A percentile compares a stretch with the other conserved stretches of the same genome.
phyloP scores from a whole-genome alignment of 352 stramenopile genomes.

The Pythium aquatile region DNA sequence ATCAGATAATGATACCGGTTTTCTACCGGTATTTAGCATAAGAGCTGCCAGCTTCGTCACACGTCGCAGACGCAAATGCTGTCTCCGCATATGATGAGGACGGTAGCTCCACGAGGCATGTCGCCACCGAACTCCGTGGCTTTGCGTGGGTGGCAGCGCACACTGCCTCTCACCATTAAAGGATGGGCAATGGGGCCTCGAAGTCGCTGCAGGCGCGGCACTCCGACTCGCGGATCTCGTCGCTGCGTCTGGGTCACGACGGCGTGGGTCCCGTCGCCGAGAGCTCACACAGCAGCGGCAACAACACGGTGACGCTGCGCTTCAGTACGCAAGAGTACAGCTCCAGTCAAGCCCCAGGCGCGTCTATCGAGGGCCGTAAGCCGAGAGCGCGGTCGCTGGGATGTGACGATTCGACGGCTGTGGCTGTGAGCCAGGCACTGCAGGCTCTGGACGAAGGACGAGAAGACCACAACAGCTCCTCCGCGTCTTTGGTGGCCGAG shows the following conservation, averaged over 20 bases:
- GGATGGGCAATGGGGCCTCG: constrained; percentile 29
- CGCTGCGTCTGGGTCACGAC: constrained; percentile 12
- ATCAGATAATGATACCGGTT: neutral
- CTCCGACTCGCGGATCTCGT: constrained; percentile 24
- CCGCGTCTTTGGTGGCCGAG: constrained; percentile 8
- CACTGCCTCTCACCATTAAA: neutral
- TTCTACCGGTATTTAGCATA: neutral
- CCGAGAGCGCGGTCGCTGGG: constrained; percentile 11
- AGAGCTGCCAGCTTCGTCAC: neutral
- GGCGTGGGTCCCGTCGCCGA: neutral
- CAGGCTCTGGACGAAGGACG: constrained; percentile 17
- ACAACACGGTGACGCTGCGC: constrained; percentile 22
- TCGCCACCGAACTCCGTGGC: neutral
- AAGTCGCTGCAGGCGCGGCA: constrained; percentile 20
- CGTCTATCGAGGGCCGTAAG: neutral
- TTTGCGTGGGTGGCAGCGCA: neutral
- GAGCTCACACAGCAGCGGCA: constrained; percentile 1
- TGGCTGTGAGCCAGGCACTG: neutral
- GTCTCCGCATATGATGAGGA: constrained; percentile 3
- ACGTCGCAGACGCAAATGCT: constrained; percentile 24
- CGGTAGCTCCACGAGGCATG: neutral
- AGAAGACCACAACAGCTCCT: constrained; percentile 23
- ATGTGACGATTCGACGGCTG: neutral
- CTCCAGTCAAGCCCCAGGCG: neutral
- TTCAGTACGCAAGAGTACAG: constrained; percentile 10